phyloP scores from a whole-genome alignment of 2,329 filamentous ascomycete species.

The Alternaria sp. region DNA sequence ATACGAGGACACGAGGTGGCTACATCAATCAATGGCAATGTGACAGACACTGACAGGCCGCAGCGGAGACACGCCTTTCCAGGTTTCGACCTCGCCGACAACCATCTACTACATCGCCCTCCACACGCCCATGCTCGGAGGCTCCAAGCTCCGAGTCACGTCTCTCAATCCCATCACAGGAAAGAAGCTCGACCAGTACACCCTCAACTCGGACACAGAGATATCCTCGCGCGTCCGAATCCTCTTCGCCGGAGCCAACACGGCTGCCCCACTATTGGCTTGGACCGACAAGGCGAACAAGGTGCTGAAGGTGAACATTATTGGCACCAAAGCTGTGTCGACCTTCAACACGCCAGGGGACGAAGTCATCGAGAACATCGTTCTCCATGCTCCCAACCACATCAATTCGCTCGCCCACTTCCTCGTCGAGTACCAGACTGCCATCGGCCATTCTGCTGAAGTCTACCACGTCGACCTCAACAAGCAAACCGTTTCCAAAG shows the following conservation, averaged over 20 bases:
- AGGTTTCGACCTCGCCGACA: constrained; percentile 73
- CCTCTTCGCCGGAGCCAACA: constrained; percentile 77
- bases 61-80: constrained; percentile 74
- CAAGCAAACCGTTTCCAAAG: constrained; percentile 72
- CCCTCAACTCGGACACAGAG: constrained; percentile 76
- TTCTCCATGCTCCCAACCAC: constrained; percentile 75
- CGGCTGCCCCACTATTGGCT: constrained; percentile 74
- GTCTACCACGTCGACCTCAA: constrained; percentile 83
- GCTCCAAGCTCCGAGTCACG: constrained; percentile 78
- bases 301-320: constrained; percentile 73
- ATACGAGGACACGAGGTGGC: constrained; percentile 66
- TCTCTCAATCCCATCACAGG: constrained; percentile 77
- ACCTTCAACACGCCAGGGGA: constrained; percentile 53
- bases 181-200: constrained; percentile 72
- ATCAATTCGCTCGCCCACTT: constrained; percentile 80
- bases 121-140: constrained; percentile 67
- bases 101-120: constrained; percentile 79
- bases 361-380: constrained; percentile 58
- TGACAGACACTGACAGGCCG: constrained; percentile 13
- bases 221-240: constrained; percentile 69
- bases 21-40: not conserved
- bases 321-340: constrained; percentile 58
- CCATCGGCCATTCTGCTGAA: constrained; percentile 76
- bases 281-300: constrained; percentile 72
- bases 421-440: constrained; percentile 79